Evolutionary conservation across 1,284 basidiomycete genomes (phyloP), one percentile per base, ranked within the genome.

Genomic region (Puccinia coronata): DNA sequence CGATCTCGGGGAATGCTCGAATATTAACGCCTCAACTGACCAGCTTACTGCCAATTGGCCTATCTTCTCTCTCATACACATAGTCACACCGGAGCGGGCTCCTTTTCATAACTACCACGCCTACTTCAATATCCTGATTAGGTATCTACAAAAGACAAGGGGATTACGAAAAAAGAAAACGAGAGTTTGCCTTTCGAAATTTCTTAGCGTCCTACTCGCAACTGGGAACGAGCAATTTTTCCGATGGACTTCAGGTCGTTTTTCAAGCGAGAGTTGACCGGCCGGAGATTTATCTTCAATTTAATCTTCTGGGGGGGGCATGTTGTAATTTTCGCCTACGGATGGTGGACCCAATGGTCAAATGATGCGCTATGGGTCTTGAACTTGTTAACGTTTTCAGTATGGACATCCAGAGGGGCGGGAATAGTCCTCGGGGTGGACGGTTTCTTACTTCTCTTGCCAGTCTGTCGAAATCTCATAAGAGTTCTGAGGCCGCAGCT

Each of bases 391-490:
- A 63, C 34, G 31, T 73, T 63, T 51, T 81, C 79, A 5, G 79
- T 81, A 20, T 81, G 79, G 79, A 74, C 57, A 8, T 81, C 79
- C 9, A 63, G 79, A 67, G 79, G 79, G 2, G 79, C 79, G 1
- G 79, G 79, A 39, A 59, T 81, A 14, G 59, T 61, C 36, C 71
- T 81, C 34, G 79, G 59, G 16, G 41, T 81, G 1, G 71, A 81
- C 57, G 79, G 79, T 23, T 71, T 72, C 55, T 53, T 81, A 36
- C 55, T 81, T 18, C 59, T 63, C 28, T 23, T 74, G 9, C 69
- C 47, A n/a, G 71, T 81, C 23, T 81, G 79, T 57, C 69, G 79
- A 53, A 81, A 67, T 41, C 28, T 72, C 9, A 81, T 81, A 16
- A 67, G 57, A 63, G 36, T 81, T 36, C 61, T 81, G 16, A 59